A percentile compares a stretch with the other conserved stretches of the same genome.
These are phyloP conservation scores for Erythrophleum fordii DNA, from an alignment of 306 rosid genomes.

Conservation along the genomic window DNA sequence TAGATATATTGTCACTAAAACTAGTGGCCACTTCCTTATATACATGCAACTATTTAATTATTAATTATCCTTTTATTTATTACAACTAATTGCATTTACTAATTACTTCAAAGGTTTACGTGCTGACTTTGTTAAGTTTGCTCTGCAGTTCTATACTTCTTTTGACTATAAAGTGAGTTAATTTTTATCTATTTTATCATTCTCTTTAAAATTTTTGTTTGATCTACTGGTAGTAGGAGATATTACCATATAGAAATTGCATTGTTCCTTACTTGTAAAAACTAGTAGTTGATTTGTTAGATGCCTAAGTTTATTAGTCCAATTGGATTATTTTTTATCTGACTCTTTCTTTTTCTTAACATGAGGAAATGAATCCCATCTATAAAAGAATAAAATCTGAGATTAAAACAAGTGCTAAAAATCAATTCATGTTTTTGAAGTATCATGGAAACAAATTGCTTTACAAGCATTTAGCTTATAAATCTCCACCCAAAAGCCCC, in stretches of 20 bases:
- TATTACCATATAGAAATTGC: background rate
- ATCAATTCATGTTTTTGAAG: background rate
- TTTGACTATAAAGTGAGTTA: too few relatives aligned
- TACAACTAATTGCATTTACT: too few relatives aligned
- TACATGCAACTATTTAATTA: too few relatives aligned
- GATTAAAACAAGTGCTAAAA: background rate
- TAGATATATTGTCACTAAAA: too few relatives aligned
- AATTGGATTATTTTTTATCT: background rate
- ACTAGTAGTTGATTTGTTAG: background rate
- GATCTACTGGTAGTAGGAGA: background rate
- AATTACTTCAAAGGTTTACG: too few relatives aligned
- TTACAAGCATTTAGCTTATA: background rate
- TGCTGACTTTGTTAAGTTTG: too few relatives aligned
- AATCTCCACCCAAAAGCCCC: too few relatives aligned
- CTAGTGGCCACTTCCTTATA: too few relatives aligned
- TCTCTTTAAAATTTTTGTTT: background rate
- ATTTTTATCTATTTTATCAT: too few relatives aligned
- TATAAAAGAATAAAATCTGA: background rate
- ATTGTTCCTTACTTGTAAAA: background rate
- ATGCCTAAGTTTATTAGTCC: background rate
- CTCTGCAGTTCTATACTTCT: too few relatives aligned
- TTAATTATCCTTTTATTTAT: too few relatives aligned
- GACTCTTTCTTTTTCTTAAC: background rate
- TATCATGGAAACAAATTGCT: background rate
- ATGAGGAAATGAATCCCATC: slow-evolving; percentile 2